phyloP scores from a whole-genome alignment of 805 yeast genomes.

The Yamadazyma ubonensis region DNA sequence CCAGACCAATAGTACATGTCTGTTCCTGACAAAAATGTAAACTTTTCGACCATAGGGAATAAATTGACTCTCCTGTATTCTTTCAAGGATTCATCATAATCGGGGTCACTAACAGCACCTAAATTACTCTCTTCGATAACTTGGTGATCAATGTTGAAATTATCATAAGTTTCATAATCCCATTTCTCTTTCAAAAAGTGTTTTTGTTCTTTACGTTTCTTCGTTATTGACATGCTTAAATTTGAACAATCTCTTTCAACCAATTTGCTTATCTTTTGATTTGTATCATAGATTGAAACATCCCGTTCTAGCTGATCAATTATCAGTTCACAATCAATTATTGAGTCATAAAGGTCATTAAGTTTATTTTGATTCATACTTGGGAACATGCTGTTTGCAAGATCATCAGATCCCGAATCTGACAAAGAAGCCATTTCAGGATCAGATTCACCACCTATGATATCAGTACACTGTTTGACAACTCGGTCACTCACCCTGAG shows the following conservation, averaged over 20 bases:
- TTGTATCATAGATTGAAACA: slow-evolving; percentile 30
- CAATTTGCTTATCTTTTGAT: slow-evolving; percentile 30
- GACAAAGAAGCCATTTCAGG: slow-evolving; percentile 18
- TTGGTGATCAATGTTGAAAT: slow-evolving; percentile 39
- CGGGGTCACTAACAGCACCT: slow-evolving; percentile 18
- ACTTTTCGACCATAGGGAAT: slow-evolving; percentile 90
- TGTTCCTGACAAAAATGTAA: slow-evolving; percentile 67
- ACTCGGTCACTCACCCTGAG: slow-evolving; percentile 27
- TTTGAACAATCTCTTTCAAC: slow-evolving; percentile 34
- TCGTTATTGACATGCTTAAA: slow-evolving; percentile 31
- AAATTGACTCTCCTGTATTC: slow-evolving; percentile 59
- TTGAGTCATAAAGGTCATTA: slow-evolving; percentile 31
- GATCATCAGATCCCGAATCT: slow-evolving; percentile 17
- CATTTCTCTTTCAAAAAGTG: slow-evolving; percentile 32
- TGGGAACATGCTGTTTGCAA: slow-evolving; percentile 11
- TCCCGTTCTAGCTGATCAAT: slow-evolving; percentile 31
- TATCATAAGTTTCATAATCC: slow-evolving; percentile 40
- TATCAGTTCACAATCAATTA: slow-evolving; percentile 34
- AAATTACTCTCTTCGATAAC: slow-evolving; percentile 13
- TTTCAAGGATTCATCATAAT: slow-evolving; percentile 41
- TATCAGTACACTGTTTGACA: slow-evolving; percentile 26
- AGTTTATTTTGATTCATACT: slow-evolving; percentile 16
- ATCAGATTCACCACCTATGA: slow-evolving; percentile 23
- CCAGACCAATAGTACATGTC: slow-evolving; percentile 97
- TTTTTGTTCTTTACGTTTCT: slow-evolving; percentile 33